Base-by-base conservation (phyloP, 176 grass and related monocot genomes). In the Eleusine coracana region DNA sequence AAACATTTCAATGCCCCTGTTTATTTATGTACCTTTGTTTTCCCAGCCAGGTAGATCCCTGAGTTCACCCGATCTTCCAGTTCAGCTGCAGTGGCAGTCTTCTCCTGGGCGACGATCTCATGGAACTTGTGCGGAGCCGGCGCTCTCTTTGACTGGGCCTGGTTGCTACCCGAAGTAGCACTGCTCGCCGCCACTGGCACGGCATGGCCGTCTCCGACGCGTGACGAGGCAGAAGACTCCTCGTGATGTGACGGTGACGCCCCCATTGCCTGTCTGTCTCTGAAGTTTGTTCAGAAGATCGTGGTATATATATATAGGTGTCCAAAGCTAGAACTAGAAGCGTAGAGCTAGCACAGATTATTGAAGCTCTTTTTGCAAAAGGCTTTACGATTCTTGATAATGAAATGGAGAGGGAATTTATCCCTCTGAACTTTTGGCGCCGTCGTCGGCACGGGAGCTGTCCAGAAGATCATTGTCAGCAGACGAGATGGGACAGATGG, bases 61-160 rank as follows among this genome's bases (percentile, higher is more conserved):
- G 10, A 12, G 77, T 1, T 55, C 50, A 23, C 65, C 55, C 70
- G 82, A 37, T 81, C 87, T 73, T 84, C 70, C 50, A 88, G 87
- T 7, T 42, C 51, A 50, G 60, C 40, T 2, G 61, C 69, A 0
- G 51, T 10, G 25, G 61, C n/a, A 1, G 10, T 14, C 25, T 70
- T 76, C 65, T 80, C 82, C 42, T 44, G 64, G 20, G 77, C 82
- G 0, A 76, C 54, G 21, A 85, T 89, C 71, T 85, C 87, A 0
- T 80, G 77, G 64, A 89, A 71, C 87, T 76, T 81, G 82, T 89
- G 82, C 20, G 82, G 77, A 52, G 71, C 6, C 27, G 82, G 82
- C 15, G 87, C 64, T n/a, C 71, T 54, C 65, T 89, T 89, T 39
- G 87, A 81, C 72, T 81, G 82, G 0, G 82, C 82, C 55, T 89